Evolutionary conservation across 2,329 filamentous ascomycete species (phyloP).

Genomic region (Beauveria varroae): DNA sequence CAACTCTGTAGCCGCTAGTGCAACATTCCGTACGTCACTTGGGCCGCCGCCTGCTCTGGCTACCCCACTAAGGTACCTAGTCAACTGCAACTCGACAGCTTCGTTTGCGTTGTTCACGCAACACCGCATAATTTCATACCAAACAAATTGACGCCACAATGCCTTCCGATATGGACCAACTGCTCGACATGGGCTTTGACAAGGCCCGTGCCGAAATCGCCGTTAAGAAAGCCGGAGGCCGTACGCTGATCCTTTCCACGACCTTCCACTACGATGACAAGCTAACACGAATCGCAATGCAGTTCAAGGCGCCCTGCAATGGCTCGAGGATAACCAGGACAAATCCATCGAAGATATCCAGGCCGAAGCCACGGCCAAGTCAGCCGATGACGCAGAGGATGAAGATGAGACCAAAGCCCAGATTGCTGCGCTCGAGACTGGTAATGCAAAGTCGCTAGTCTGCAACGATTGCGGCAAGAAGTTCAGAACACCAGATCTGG

Average conservation of each 20-base stretch:
- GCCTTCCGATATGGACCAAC: constrained; percentile 50
- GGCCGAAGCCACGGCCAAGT: constrained; percentile 29
- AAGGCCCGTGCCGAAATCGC: constrained; percentile 74
- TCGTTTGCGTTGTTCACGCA: neutral
- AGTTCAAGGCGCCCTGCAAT: constrained; percentile 89
- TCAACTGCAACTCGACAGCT: neutral
- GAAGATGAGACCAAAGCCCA: constrained; percentile 45
- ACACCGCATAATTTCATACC: neutral
- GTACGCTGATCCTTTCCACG: constrained; percentile 41
- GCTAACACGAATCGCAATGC: constrained; percentile 9
- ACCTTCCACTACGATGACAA: neutral
- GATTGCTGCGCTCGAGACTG: constrained; percentile 59
- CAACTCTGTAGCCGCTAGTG: neutral
- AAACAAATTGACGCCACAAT: constrained; percentile 21
- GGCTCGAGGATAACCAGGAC: constrained; percentile 89
- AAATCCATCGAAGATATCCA: constrained; percentile 78
- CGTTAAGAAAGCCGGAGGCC: constrained; percentile 71
- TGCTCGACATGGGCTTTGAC: constrained; percentile 75
- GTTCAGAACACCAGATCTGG: constrained; percentile 73
- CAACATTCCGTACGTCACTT: constrained; percentile 1
- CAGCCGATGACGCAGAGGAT: constrained; percentile 37
- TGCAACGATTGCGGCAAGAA: constrained; percentile 95
- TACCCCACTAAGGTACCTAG: neutral
- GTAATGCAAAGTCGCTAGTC: constrained; percentile 67
- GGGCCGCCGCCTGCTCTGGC: neutral